Evolutionary conservation across 2,329 filamentous ascomycete species (phyloP), one percentile per base, ranked within the genome.

Genomic region (Thermothelomyces thermophilus): DNA sequence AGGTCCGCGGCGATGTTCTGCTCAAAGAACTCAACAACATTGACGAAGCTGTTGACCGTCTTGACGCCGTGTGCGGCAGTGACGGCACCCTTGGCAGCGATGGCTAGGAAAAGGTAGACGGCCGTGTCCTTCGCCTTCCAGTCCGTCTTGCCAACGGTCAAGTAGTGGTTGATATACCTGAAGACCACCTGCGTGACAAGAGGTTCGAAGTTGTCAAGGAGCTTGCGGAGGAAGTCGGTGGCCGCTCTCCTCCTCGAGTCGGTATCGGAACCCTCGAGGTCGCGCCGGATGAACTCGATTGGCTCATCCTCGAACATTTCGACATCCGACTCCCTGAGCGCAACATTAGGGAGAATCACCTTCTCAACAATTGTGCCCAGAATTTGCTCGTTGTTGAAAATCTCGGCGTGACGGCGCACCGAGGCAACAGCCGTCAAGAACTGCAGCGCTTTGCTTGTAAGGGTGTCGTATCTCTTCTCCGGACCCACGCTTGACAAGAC

Each of bases 111-210:
- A 14, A 98, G 80, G 63, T 97, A 97, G 51, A 96, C 85, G n/a
- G 93, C 93, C 0, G 91, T 97, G 64, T 98, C 93, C 72, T 98
- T 98, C 42, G 90, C 84, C 68, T 94, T 95, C 93, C 93, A 98
- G 66, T 95, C 90, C 16, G 77, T 75, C 67, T 86, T 86, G 48
- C 82, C 78, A 62, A 90, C 90, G 48, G 86, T 77, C 24, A 98
- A 76, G 65, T 94, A 95, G 66, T 90, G 86, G 54, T 85, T 80
- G 61, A 94, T 87, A 70, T 97, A 96, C 59, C 80, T 83, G 55
- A 84, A 84, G 19, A 95, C 90, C n/a, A 95, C 87, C 46, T 76
- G 79, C 0, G 91, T 97, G 40, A 97, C 91, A 2, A 87, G 74
- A 48, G 75, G 73, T 66, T 96, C 90, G 60, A 95, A 97, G 58